Percentiles rank a stretch among this genome's conserved stretches.
Evolutionary conservation across 192 early-diverging fungal species (phyloP).

Genomic region (Mortierella hygrophila): DNA sequence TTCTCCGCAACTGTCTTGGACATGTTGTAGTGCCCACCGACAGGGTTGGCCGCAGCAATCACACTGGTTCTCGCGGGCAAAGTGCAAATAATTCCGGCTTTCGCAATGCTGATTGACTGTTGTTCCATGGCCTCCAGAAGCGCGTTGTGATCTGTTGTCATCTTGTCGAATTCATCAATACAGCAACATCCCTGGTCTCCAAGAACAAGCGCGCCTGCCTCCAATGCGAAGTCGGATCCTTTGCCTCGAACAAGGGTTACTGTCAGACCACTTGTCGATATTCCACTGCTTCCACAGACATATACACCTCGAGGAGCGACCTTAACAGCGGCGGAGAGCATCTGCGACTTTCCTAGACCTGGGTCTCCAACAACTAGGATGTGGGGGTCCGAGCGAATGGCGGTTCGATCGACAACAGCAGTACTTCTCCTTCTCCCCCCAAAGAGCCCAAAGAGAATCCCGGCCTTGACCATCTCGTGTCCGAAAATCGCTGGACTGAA

Average conservation of each 20-base stretch:
- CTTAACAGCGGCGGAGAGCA: constrained; percentile 86
- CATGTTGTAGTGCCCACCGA: constrained; percentile 90
- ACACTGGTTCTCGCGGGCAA: constrained; percentile 87
- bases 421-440: constrained; percentile 61
- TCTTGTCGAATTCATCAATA: constrained; percentile 95
- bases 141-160: constrained; percentile 83
- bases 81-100: constrained; percentile 88
- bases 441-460: constrained; percentile 83
- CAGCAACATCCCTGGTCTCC: constrained; percentile 91
- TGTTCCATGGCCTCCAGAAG: constrained; percentile 91
- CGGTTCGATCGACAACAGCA: constrained; percentile 58
- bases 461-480: constrained; percentile 89
- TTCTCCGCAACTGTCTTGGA: constrained; percentile 87
- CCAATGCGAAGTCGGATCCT: constrained; percentile 38
- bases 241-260: constrained; percentile 37
- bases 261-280: constrained; percentile 44
- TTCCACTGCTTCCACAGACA: constrained; percentile 40
- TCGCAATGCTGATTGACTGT: constrained; percentile 88
- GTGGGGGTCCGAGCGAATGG: constrained; percentile 78
- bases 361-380: constrained; percentile 88
- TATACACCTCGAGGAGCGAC: constrained; percentile 83
- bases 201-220: constrained; percentile 82
- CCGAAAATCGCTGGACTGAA: constrained; percentile 87
- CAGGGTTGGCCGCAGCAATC: constrained; percentile 91
- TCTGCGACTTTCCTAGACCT: constrained; percentile 89